phyloP scores from a whole-genome alignment of 139 green algal genomes.

The Astrephomene gubernaculifera region DNA sequence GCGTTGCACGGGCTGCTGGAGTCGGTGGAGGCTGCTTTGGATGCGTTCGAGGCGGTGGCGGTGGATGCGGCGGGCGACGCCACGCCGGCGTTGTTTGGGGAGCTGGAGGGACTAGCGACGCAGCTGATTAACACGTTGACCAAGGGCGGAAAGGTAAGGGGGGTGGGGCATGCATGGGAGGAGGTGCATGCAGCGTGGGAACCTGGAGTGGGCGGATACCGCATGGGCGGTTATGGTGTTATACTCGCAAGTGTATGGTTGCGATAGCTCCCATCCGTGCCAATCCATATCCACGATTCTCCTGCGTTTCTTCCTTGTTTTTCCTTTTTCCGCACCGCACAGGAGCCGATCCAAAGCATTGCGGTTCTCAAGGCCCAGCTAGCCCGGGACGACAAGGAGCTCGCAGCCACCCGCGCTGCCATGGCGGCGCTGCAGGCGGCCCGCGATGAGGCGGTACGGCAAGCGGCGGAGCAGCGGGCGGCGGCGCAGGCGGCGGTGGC shows the following conservation, averaged over 20 bases:
- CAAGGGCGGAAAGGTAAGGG: conserved; percentile 22
- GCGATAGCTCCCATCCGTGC: too few species aligned
- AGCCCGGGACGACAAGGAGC: conserved; percentile 16
- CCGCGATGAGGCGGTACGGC: background rate
- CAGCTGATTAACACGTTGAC: conserved; percentile 22
- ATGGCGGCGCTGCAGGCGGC: background rate
- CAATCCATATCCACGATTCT: too few species aligned
- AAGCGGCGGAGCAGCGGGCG: background rate
- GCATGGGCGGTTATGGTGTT: too few species aligned
- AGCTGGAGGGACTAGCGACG: conserved; percentile 31
- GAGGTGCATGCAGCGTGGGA: too few species aligned
- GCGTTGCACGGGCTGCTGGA: conserved; percentile 13
- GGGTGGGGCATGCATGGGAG: background rate
- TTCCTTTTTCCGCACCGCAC: background rate
- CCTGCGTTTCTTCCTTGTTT: too few species aligned
- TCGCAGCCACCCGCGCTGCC: background rate
- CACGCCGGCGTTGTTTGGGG: background rate
- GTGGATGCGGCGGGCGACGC: conserved; percentile 8
- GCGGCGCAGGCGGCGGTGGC: background rate
- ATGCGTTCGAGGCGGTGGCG: background rate
- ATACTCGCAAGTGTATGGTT: too few species aligned
- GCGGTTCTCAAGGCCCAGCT: conserved; percentile 34
- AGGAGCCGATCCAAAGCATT: conserved; percentile 28
- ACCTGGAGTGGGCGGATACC: too few species aligned
- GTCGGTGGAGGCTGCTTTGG: conserved; percentile 5